Evolutionary conservation across 495 filamentous ascomycete genomes (phyloP).

Genomic region (Thermochaetoides thermophila): DNA sequence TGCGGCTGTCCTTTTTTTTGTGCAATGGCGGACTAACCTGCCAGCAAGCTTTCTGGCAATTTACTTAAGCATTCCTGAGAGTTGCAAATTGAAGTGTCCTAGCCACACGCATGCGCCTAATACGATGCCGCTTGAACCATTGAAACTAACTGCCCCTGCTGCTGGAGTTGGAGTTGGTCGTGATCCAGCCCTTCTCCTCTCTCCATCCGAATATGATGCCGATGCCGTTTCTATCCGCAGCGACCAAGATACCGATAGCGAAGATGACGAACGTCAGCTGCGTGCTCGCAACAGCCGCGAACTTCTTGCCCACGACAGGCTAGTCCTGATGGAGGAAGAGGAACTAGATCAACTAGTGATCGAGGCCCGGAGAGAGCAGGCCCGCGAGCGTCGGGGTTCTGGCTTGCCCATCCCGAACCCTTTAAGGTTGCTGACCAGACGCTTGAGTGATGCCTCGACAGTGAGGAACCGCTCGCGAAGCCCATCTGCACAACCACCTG

Average conservation of each 20-base stretch:
- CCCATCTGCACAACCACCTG: constrained; percentile 12
- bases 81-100: neutral
- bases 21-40: constrained; percentile 4
- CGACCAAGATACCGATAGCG: constrained; percentile 63
- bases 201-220: constrained; percentile 50
- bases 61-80: too few species aligned
- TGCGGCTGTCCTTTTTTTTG: too few species aligned
- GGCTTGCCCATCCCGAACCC: constrained; percentile 32
- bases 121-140: constrained; percentile 13
- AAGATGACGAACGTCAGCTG: constrained; percentile 53
- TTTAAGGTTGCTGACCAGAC: constrained; percentile 22
- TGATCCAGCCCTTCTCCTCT: constrained; percentile 38
- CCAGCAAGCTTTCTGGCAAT: neutral
- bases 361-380: constrained; percentile 30
- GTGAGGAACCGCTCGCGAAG: constrained; percentile 15
- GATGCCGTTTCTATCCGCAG: constrained; percentile 52
- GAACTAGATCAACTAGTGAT: constrained; percentile 67
- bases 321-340: constrained; percentile 77
- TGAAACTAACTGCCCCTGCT: constrained; percentile 15
- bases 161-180: constrained; percentile 10
- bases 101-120: too few species aligned
- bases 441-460: constrained; percentile 19
- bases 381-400: constrained; percentile 35
- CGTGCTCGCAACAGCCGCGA: constrained; percentile 55
- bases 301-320: constrained; percentile 52